Evolutionary conservation across 2,329 filamentous ascomycete species (phyloP).

Genomic region (Fusarium austroafricanum): DNA sequence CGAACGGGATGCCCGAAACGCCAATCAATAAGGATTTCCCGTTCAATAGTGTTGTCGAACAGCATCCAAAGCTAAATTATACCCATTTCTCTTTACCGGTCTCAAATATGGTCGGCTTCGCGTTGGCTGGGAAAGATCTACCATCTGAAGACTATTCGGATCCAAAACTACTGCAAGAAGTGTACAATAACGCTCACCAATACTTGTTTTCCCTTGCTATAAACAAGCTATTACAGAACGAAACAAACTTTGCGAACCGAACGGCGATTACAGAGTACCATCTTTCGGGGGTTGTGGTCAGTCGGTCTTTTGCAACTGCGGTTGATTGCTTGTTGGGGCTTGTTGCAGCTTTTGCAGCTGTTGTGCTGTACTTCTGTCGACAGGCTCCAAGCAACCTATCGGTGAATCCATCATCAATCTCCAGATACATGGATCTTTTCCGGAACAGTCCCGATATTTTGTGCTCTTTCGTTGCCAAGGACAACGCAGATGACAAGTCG

Average conservation of each 20-base stretch:
- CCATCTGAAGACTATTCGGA: no score
- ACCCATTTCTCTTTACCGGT: slow-evolving; percentile 14
- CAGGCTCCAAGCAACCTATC: slow-evolving; percentile 21
- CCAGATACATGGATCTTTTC: neutral
- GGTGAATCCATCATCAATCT: slow-evolving; percentile 46
- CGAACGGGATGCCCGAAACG: slow-evolving; percentile 39
- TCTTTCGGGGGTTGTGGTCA: slow-evolving; percentile 50
- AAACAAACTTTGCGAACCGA: no score
- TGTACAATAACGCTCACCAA: slow-evolving; percentile 46
- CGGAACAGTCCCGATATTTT: no score
- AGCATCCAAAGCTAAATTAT: slow-evolving; percentile 31
- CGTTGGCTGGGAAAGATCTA: slow-evolving; percentile 39
- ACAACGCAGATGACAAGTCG: no score
- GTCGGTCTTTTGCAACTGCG: slow-evolving; percentile 45
- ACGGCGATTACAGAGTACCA: slow-evolving; percentile 25
- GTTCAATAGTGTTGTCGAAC: slow-evolving; percentile 41
- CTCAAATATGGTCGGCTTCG: slow-evolving; percentile 51
- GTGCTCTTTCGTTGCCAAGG: no score
- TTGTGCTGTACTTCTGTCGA: slow-evolving; percentile 21
- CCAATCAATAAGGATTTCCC: slow-evolving; percentile 41
- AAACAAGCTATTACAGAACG: neutral
- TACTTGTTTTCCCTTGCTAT: slow-evolving; percentile 49
- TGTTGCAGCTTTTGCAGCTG: slow-evolving; percentile 27
- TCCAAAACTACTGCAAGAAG: neutral
- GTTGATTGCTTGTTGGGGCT: slow-evolving; percentile 48